Base-by-base conservation (phyloP, 1,139 yeast species). In the Eremothecium sinecaudum region DNA sequence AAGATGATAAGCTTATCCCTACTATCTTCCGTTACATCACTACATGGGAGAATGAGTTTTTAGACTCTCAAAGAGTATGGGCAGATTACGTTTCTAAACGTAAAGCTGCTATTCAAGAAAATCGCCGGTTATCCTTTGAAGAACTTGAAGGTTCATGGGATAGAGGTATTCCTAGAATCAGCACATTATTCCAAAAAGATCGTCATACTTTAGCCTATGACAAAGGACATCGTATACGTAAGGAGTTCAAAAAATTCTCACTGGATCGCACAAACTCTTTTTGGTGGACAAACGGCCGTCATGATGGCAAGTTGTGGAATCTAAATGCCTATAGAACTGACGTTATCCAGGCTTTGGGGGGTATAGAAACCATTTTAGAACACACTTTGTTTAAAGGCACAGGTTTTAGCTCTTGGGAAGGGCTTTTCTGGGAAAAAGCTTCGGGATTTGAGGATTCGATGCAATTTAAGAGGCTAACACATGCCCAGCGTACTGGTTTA, bases 361-460 rank as follows among this genome's bases (percentile, higher is more conserved):
- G 99, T 35, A 82, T 92, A 43, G 97, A 90, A 51, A 86, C 98
- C 0, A 90, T 92, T 53, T 61, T 92, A 43, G 98, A 90, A 51
- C 99, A 92, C 51, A 86, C 98, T 0, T 61, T 92, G 34, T 92
- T 90, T 64, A 83, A 83, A 54, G 98, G 94, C 14, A 92, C 99
- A 1, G 98, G 98, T 0, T 92, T 92, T 55, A 94, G 82, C 48
- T 82, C 93, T 7, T 92, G 98, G 98, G 99, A 92, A 63, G 98
- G 98, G 3, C 64, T 92, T 18, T 92, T 92, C 58, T 92, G 99
- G 99, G 98, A 92, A 52, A 84, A 84, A 51, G 90, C 93, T 0
- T 78, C 94, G 17, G 98, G 98, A 0, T 90, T 87, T 56, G 99
- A 92, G 57, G 98, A 92, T 50, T 81, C 95, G 0, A 71, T 92